Evolutionary conservation across 805 yeast species (phyloP), one percentile per base, ranked within the genome.

Genomic region (Yarrowia hollandica): DNA sequence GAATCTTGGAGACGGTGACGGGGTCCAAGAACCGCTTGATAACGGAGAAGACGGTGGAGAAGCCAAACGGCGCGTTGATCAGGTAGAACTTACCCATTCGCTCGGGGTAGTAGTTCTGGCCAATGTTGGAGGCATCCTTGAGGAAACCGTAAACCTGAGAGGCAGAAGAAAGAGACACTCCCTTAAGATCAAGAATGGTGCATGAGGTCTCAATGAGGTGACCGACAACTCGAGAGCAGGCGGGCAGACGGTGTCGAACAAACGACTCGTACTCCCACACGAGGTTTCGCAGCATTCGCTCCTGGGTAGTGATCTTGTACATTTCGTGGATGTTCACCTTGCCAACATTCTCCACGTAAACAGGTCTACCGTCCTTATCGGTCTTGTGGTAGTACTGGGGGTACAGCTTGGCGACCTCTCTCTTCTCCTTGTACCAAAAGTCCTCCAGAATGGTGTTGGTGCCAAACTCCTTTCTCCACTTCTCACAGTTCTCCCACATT

Each of bases 221-320:
- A 30, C 90, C 91, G 19, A 79, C 79, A 71, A 83, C 80, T 75
- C 98, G 86, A 10, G 97, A 89, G 68, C 96, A 89, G 8, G 98
- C 98, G 26, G 98, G 96, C 66, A 94, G 79, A 72, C 99, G 83
- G 75, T 82, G 83, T 64, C 77, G 79, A 60, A 84, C 85, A 72
- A 94, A 90, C 38, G 95, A 80, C 78, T 94, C 99, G 74, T 94
- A 94, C 75, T 94, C 99, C 96, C 97, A 90, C 59, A 91, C 97
- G 67, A 94, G 79, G 74, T 94, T 94, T 76, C 87, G 85, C 71
- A 94, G 78, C 98, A 94, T 91, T 71, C 98, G 85, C 68, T 94
- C 97, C 73, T 90, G 95, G 37, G 92, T 83, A 63, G 99, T 94
- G 72, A 94, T 83, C 75, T 89, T 88, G 78, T 88, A 82, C 96